Evolutionary conservation across 1,284 basidiomycete species (phyloP).

Genomic region (Naganishia cerealis): DNA sequence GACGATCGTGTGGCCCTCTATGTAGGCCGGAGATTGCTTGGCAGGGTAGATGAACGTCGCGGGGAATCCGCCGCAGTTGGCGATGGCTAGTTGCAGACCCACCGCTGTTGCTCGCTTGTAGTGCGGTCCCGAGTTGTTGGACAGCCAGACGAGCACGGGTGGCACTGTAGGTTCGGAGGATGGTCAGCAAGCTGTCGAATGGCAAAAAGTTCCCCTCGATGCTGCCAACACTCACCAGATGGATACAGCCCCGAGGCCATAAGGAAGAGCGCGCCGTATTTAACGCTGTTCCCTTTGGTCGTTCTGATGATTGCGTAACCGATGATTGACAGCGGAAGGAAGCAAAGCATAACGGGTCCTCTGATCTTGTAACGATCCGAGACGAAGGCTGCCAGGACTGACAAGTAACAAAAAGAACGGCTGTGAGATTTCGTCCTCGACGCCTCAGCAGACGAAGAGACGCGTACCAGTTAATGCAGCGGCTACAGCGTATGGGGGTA

Average conservation of each 20-base stretch:
- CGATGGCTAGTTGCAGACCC: slow-evolving; percentile 49
- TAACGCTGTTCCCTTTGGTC: slow-evolving; percentile 37
- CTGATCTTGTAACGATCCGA: slow-evolving; percentile 49
- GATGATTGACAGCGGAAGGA: slow-evolving; percentile 47
- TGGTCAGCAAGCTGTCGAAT: no score
- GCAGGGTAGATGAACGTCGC: slow-evolving; percentile 48
- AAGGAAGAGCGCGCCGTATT: slow-evolving; percentile 46
- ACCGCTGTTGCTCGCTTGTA: slow-evolving; percentile 47
- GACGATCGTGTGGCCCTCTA: slow-evolving; percentile 45
- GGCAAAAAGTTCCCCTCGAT: neutral
- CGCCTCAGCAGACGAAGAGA: neutral
- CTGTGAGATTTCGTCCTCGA: slow-evolving; percentile 10
- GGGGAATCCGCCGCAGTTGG: slow-evolving; percentile 48
- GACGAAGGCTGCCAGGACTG: slow-evolving; percentile 44
- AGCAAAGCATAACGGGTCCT: slow-evolving; percentile 47
- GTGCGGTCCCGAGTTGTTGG: slow-evolving; percentile 43
- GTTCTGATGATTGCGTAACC: slow-evolving; percentile 44
- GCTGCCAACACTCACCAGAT: slow-evolving; percentile 11
- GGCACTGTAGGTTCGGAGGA: slow-evolving; percentile 34
- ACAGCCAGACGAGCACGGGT: slow-evolving; percentile 42
- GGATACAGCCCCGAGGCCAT: slow-evolving; percentile 47
- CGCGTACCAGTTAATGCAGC: slow-evolving; percentile 33
- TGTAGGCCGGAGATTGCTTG: slow-evolving; percentile 41
- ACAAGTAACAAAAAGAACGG: slow-evolving; percentile 42
- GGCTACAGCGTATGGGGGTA: slow-evolving; percentile 74